Base-by-base conservation (phyloP, 305 asterid species). In the Fraxinus nigra region DNA sequence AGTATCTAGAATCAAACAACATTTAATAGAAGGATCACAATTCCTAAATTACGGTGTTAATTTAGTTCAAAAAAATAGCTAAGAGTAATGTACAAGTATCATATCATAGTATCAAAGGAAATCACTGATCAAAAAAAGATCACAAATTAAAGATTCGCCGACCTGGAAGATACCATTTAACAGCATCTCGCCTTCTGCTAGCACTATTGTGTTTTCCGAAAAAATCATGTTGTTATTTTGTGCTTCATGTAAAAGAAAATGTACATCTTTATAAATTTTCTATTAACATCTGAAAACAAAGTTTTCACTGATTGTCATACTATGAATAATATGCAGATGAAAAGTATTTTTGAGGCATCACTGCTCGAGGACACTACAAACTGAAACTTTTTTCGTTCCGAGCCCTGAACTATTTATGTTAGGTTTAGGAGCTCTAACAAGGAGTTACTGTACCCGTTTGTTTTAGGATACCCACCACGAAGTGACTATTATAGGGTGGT, bases 101-200 rank as follows among this genome's bases (percentile, higher is more conserved):
- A 63, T 63, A 0, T 63, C 33, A 63, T 63, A 20, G 69, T 48
- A 79, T 28, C 20, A 20, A 81, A 65, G 70, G 65, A 32, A 77
- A 48, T 78, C 74, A 56, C 79, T 38, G 72, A 74, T 78, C 79
- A 75, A 82, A 84, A 46, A 35, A 75, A 65, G 76, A 77, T 75
- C 54, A 69, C 78, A 72, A 80, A 79, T 61, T 86, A 83, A 59
- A 75, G 82, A 81, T 46, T 79, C 26, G 83, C 88, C 63, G 80
- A 95, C 99, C 99, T 93, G 93, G 80, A 95, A 95, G 73, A 92
- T 87, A 79, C 98, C 98, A 86, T 89, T 90, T 88, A 92, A 78
- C 75, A 88, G 95, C 99, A 94, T 87, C 86, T 93, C 94, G 20
- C 99, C 99, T 90, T 94, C 98, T 86, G 99, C 99, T 85, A 96